These are phyloP conservation scores for Kwoniella dendrophila DNA, from an alignment of 768 basidiomycete genomes.

Conservation along the genomic window DNA sequence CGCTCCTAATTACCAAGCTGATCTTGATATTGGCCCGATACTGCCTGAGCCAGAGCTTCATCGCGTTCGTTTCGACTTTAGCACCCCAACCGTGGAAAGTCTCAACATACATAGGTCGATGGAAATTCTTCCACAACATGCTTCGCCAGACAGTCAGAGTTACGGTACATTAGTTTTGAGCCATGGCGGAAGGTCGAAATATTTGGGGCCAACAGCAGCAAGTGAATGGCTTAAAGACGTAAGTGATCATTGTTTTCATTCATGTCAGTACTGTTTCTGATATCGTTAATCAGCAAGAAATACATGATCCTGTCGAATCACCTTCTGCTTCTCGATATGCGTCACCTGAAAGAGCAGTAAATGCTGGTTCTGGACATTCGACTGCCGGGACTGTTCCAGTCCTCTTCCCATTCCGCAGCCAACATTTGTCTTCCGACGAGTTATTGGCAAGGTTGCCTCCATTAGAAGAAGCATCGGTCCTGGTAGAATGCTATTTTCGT, in stretches of 20 bases:
- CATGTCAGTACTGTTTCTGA: background rate
- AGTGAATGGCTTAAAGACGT: conserved; percentile 39
- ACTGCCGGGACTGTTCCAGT: background rate
- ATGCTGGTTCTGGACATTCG: background rate
- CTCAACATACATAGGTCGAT: background rate
- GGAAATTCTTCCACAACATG: background rate
- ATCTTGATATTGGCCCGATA: background rate
- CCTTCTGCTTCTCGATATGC: background rate
- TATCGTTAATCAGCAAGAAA: background rate
- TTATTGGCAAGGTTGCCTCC: conserved; percentile 18
- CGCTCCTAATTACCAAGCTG: background rate
- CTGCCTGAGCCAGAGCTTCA: background rate
- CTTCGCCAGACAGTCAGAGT: background rate
- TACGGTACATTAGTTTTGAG: conserved; percentile 31
- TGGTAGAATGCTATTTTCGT: conserved; percentile 26
- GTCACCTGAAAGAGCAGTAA: background rate
- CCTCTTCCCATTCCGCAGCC: conserved; percentile 8
- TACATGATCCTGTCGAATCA: background rate
- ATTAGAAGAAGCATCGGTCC: conserved; percentile 11
- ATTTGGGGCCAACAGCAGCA: conserved; percentile 31
- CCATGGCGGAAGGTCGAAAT: conserved; percentile 25
- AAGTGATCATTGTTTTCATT: background rate
- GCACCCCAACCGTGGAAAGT: background rate
- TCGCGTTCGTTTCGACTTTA: conserved; percentile 4
- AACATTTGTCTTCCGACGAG: background rate